These are phyloP conservation scores for Silene noctiflora DNA, from an alignment of 179 eudicot genomes.

Conservation along the genomic window DNA sequence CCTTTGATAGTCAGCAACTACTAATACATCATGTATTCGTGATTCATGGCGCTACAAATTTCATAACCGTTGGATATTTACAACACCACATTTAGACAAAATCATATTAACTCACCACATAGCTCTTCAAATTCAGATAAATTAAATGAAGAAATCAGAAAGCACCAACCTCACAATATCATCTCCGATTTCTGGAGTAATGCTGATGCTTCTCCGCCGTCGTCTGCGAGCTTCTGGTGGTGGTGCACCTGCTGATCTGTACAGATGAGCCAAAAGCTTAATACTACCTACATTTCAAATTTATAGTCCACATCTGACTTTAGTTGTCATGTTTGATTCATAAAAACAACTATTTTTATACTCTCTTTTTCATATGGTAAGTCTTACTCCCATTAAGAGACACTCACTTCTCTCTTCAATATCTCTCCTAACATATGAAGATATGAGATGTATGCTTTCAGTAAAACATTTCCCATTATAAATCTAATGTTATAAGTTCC, in stretches of 20 bases:
- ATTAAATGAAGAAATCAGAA: background rate
- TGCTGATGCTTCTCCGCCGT: constrained; percentile 94
- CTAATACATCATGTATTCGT: background rate
- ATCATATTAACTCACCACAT: background rate
- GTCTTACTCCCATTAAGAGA: no score
- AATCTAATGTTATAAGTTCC: no score
- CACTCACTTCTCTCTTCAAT: no score
- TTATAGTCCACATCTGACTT: background rate
- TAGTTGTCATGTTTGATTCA: background rate
- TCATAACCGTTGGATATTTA: background rate
- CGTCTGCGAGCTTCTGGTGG: constrained; percentile 66
- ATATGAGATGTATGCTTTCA: no score
- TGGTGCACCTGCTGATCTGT: constrained; percentile 85
- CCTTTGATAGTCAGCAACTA: constrained; percentile 4
- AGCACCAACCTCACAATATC: constrained; percentile 74
- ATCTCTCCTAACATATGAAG: no score
- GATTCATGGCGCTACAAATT: background rate
- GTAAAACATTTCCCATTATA: no score
- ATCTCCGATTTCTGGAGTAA: constrained; percentile 97
- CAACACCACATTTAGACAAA: background rate
- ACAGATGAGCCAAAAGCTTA: constrained; percentile 18
- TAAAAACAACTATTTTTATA: no score
- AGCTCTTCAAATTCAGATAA: background rate
- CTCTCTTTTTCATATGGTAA: no score
- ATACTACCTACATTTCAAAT: background rate